phyloP scores from a whole-genome alignment of 768 basidiomycete genomes.

The Lactarius akahatsu region DNA sequence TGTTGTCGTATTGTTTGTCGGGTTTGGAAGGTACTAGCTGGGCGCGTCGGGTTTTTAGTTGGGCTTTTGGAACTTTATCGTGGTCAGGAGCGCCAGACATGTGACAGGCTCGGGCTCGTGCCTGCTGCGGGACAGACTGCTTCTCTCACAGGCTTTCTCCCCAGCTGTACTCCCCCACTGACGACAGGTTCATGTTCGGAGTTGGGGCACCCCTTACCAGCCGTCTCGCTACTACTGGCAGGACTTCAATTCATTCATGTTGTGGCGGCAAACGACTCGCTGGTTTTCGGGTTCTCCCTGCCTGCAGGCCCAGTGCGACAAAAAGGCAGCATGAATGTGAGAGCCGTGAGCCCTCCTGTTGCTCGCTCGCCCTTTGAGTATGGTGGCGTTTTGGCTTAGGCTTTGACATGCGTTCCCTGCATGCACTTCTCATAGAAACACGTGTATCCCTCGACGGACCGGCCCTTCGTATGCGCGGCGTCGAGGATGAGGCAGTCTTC shows the following conservation, averaged over 20 bases:
- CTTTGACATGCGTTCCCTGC: conserved; percentile 16
- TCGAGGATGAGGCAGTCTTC: conserved; percentile 10
- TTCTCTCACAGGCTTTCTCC: neutral
- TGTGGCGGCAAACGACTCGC: neutral
- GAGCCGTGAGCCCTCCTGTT: neutral
- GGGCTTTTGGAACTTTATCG: conserved; percentile 2
- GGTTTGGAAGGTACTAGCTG: neutral
- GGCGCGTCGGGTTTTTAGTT: neutral
- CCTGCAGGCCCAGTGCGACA: neutral
- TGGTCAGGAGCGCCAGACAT: conserved; percentile 9
- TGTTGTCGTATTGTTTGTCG: neutral
- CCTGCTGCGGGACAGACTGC: conserved; percentile 6
- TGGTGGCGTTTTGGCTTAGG: neutral
- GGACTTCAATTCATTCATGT: neutral
- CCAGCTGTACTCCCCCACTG: neutral
- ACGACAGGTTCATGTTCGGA: neutral
- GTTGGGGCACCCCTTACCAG: neutral
- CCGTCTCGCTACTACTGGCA: neutral
- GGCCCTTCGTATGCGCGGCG: conserved; percentile 3
- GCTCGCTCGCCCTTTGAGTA: neutral
- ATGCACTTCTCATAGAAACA: conserved; percentile 18
- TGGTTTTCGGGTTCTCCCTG: neutral
- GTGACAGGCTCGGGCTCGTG: conserved; percentile 8
- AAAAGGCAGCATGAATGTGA: neutral
- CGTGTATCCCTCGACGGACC: conserved; percentile 22